Percentiles rank a stretch among this genome's conserved stretches.
These are phyloP conservation scores for Anthoceros angustus DNA, from an alignment of 225 moss, liverwort and hornwort genomes.

Conservation along the genomic window DNA sequence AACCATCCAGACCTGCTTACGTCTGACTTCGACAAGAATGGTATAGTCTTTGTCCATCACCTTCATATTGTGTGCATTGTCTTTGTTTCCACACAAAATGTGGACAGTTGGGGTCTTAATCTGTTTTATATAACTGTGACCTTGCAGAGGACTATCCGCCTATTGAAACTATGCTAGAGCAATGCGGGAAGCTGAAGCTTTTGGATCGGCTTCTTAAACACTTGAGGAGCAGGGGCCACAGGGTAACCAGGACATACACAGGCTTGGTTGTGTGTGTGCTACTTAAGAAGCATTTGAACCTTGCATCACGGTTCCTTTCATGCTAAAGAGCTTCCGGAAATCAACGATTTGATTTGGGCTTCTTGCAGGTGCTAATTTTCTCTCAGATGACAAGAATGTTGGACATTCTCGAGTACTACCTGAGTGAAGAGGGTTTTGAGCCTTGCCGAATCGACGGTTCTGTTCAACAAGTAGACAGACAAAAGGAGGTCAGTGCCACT, in stretches of 20 bases:
- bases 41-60: constrained; percentile 15
- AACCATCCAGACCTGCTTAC: constrained; percentile 83
- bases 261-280: no score
- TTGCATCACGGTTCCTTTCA: no score
- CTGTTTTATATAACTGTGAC: not conserved
- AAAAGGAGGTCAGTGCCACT: constrained; percentile 34
- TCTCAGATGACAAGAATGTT: constrained; percentile 90
- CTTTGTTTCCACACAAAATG: not conserved
- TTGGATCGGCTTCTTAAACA: constrained; percentile 52
- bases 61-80: not conserved
- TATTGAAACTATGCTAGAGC: constrained; percentile 54
- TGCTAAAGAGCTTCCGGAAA: not conserved
- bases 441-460: constrained; percentile 81
- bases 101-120: not conserved
- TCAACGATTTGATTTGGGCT: not conserved
- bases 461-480: constrained; percentile 44
- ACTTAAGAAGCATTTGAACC: no score
- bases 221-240: constrained; percentile 45
- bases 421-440: constrained; percentile 49
- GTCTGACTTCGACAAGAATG: constrained; percentile 50
- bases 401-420: constrained; percentile 65
- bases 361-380: constrained; percentile 55
- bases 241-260: constrained; percentile 19
- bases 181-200: constrained; percentile 77
- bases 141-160: constrained; percentile 49